Evolutionary conservation across 352 stramenopile species (phyloP), one percentile per base, ranked within the genome.

Genomic region (Globisporangium sylvaticum): DNA sequence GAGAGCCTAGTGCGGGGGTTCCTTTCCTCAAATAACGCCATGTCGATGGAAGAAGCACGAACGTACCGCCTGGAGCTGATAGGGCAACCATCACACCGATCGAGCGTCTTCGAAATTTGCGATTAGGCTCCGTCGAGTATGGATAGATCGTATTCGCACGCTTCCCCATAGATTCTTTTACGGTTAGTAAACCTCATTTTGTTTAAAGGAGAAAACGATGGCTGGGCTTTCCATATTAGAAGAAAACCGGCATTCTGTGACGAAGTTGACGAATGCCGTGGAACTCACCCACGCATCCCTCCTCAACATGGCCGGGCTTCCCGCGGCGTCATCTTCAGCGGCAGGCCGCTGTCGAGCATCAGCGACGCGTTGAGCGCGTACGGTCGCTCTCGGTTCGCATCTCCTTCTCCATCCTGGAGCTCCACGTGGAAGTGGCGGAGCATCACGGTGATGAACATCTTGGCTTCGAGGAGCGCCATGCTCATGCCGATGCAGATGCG

Each of bases 401-500:
- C 25, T n/a, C 71, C 56, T 55, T 85, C 71, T 7, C 62, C 72
- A 6, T 75, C 67, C 24, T 71, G 67, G 62, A 90, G 84, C 27
- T 68, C 37, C 18, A 90, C 69, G 42, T 80, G 66, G 60, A 83
- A 86, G 25, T 76, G 70, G 31, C 70, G 70, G 10, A 90, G 61
- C 14, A 84, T 67, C 5, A 77, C 74, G 20, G 77, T 76, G 20
- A 84, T 73, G 58, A 88, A 88, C 55, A 88, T 70, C 64, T 88
- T 90, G 42, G 78, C 66, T 57, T 92, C 82, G 18, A 92, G 61
- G 3, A 92, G 60, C 0, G 84, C 84, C 74, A 92, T 89, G 62
- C 80, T 87, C 79, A 88, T 88, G 29, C 87, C 85, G 4, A 92
- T 54, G 58, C 88, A 95, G 10, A 85, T 72, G 7, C 87, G 82